Evolutionary conservation across 2,329 filamentous ascomycete genomes (phyloP), one percentile per base, ranked within the genome.

Genomic region (Aspergillus candidus): DNA sequence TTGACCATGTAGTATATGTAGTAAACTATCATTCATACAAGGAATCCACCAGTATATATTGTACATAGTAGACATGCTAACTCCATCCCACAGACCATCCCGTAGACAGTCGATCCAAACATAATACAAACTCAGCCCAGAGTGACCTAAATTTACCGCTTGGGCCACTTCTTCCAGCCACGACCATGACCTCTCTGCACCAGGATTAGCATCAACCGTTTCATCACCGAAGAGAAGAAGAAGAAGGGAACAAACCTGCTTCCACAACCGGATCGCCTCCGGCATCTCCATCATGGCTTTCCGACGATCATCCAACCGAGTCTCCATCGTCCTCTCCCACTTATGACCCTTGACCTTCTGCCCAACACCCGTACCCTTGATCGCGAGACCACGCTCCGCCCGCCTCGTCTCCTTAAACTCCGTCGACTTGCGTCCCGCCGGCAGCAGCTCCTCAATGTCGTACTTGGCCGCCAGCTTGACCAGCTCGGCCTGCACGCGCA

Each of bases 201-300:
- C 18, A 40, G 22, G 14, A 58, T 73, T 66, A 76, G 68, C 56
- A 40, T n/a, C 33, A 40, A 39, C 31, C 44, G 32, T 22, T 22
- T 27, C 17, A 29, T 38, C 30, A 32, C 11, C 2, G 5, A 39
- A 32, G 4, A 18, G 11, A 17, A 17, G 11, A 29, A 17, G 11
- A 29, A 27, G n/a, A 14, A 36, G 17, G 14, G 17, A 41, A 40
- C 35, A 29, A 40, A 46, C 87, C 80, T 86, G 83, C 72, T 95
- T 95, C 93, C 91, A 98, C 67, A 86, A 77, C 68, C 85, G 80
- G 66, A 98, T 87, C 73, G 97, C 79, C 61, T 84, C 81, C 52
- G 91, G 89, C 93, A 98, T 98, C 48, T 84, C 83, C 73, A 94
- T 69, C 88, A 97, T 96, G 47, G 93, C 93, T 68, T 87, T 79